These are phyloP conservation scores for Aeminium ludgeri DNA, from an alignment of 495 filamentous ascomycete genomes.

Conservation along the genomic window DNA sequence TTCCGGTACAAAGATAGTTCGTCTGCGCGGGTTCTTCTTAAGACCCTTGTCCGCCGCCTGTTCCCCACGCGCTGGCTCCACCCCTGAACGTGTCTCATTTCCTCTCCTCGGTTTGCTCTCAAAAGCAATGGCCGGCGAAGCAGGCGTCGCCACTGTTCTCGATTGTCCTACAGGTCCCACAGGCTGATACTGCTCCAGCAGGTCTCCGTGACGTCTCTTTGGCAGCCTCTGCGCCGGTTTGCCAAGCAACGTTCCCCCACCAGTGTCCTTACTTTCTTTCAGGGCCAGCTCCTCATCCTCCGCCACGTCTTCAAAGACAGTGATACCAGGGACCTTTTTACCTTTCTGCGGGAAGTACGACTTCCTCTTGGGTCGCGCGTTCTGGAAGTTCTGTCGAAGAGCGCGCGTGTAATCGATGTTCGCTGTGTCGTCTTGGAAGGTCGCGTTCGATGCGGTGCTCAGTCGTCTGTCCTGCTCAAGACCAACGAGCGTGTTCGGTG, in stretches of 20 bases:
- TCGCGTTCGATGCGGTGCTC: neutral
- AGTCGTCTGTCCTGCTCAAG: neutral
- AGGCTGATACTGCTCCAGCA: no score
- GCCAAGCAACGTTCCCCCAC: conserved; percentile 3
- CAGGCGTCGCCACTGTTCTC: neutral
- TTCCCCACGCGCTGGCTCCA: neutral
- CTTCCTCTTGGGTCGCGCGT: conserved; percentile 8
- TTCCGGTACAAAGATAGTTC: conserved; percentile 29
- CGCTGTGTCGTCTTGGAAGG: conserved; percentile 8
- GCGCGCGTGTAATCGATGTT: conserved; percentile 16
- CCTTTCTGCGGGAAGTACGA: neutral
- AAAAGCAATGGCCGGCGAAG: no score
- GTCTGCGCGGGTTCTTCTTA: conserved; percentile 24
- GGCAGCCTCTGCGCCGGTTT: conserved; percentile 12
- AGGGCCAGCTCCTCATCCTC: conserved; percentile 9
- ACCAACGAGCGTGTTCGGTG: neutral
- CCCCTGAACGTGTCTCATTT: no score
- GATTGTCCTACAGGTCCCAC: conserved; percentile 3
- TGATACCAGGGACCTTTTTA: neutral
- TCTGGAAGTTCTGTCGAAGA: conserved; percentile 1
- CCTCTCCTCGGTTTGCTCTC: no score
- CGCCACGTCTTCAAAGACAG: conserved; percentile 14
- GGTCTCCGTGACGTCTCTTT: neutral
- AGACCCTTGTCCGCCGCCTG: neutral
- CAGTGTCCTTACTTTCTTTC: neutral